Evolutionary conservation across 148 eudicot species (phyloP), one percentile per base, ranked within the genome.

Genomic region (Vaccinium macrocarpon): DNA sequence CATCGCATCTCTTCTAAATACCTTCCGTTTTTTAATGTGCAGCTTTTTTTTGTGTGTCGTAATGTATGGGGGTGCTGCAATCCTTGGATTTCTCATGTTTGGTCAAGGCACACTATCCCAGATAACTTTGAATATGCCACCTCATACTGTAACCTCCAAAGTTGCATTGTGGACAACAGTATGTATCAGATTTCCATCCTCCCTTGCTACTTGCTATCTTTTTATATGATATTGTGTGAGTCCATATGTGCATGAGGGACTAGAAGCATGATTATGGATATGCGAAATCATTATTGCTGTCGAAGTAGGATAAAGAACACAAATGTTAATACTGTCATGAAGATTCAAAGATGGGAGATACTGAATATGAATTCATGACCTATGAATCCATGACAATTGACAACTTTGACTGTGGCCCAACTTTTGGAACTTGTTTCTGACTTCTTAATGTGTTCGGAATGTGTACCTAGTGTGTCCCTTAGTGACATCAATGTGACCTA

Each of bases 141-240:
- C 87, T 25, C 82, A 93, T 87, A 78, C 89, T 3, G 35, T 93
- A 52, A 87, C 86, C 76, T 91, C 98, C 38, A 89, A 92, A 73
- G 86, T 94, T 84, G 99, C 99, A 25, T 72, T 94, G 52, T 92
- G 97, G 98, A 96, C 97, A 50, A 92, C 95, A 27, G 99, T 96
- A 85, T 91, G 96, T 92, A 12, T 66, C 16, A 15, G 6, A 76
- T 27, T 79, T 12, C 32, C 62, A 78, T 78, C 81, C 14, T 49
- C 48, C 48, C 14, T 55, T 23, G 81, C 56, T 14, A 32, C 14
- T 55, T 23, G 81, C 56, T 14, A 32, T 78, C 14, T 2, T 53
- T 1, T 29, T 78, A 56, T 29, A 6, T 78, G 59, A 48, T 52
- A 7, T 23, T 74, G 50, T 38, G 6, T 50, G 35, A 0, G 11